Base-by-base conservation (phyloP, 1,139 yeast genomes). In the Yamadazyma spencermartinsiae region DNA sequence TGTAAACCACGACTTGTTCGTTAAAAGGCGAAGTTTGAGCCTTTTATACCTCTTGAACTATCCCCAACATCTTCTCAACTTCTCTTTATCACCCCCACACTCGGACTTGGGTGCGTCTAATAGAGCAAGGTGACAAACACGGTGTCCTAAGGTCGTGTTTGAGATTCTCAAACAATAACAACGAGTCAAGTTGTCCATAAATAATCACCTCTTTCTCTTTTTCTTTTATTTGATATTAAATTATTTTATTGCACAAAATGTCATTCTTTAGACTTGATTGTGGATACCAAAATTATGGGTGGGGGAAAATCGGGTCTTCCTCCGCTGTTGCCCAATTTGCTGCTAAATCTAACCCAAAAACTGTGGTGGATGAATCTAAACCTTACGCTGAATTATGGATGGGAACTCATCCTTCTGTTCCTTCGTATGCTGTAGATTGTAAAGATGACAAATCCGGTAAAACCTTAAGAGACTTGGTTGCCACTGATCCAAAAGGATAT, bases 361-460 rank as follows among this genome's bases (percentile, higher is more conserved):
- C 72, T 26, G 54, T 56, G 25, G 74, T 89, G 41, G 88, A 85
- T 49, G 90, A 82, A 51, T 41, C 71, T 33, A 79, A 82, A 59
- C 98, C 95, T 10, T 86, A 86, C 54, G 95, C 95, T 26, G 95
- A 86, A 61, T 74, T 92, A 51, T 92, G 98, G 98, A 92, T 92
- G 98, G 98, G 98, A 20, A 89, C 98, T 20, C 98, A 92, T 58
- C 94, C 95, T 37, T 84, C 86, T 35, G 89, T 86, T 11, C 97
- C 98, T 14, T 84, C 96, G n/a, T 67, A 67, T 38, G 75, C 79
- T 32, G 74, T 76, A 14, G 76, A 70, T 20, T 52, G 52, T 14
- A 28, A 11, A 4, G 48, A 46, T n/a, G 52, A 43, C 1, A 36
- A 28, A 2, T 45, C 50, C 13, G 80, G 80, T 28, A 66, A 74